Evolutionary conservation across 2,329 filamentous ascomycete species (phyloP), one percentile per base, ranked within the genome.

Genomic region (Bretziella fagacearum): DNA sequence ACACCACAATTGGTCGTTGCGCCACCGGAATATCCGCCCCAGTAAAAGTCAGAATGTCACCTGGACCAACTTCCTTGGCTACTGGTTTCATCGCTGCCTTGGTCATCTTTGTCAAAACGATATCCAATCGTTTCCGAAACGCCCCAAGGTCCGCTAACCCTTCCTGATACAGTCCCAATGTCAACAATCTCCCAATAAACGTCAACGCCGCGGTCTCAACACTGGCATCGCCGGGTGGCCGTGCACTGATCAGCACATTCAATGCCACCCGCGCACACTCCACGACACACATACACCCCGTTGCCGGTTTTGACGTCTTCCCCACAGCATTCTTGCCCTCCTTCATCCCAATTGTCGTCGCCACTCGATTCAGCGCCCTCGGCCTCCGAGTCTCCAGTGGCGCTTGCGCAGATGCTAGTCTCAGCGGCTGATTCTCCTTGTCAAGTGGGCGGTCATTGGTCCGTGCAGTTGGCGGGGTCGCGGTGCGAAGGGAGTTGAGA

Each of bases 141-240:
- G 77, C 63, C 33, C 73, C 66, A 50, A 87, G 58, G 55, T 87
- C 82, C 55, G 77, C 82, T 35, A 76, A 60, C 0, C 83, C 81
- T 48, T 79, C 65, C n/a, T 77, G 73, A 39, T 81, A 72, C 44
- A 86, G 59, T 1, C 74, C 73, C 41, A 84, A 64, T 0, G 66
- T 64, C 11, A 85, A 63, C 1, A 87, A 64, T 56, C 78, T 84
- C 32, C 73, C 72, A 32, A 80, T 62, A 46, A 87, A 68, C 0
- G 78, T 75, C 13, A 80, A 73, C 68, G 84, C 81, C 46, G 81
- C 83, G 50, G 68, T 77, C 57, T 87, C 83, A 3, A 87, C 60
- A 56, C 87, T 81, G 32, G 82, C 63, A 37, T 73, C 69, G 11
- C 49, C 49, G 4, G 40, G 32, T 25, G 49, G 45, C 15, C 49